Evolutionary conservation across 2,329 filamentous ascomycete species (phyloP), one percentile per base, ranked within the genome.

Genomic region (Zasmidium citrigriseum): DNA sequence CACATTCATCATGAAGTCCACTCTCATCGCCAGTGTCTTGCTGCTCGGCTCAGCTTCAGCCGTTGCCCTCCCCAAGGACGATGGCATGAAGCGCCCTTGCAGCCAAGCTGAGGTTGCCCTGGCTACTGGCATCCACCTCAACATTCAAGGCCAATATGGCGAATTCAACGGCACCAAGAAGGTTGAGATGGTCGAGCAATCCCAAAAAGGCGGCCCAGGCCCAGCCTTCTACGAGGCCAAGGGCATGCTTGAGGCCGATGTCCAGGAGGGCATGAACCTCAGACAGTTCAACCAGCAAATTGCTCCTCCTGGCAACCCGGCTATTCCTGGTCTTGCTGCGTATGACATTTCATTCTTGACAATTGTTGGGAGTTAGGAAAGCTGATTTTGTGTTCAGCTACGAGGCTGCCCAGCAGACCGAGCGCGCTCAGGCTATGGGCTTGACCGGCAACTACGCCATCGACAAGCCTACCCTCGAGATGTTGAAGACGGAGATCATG

Each of bases 51-150:
- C 46, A 20, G 51, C 59, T 22, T 50, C 57, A 21, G 57, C 57
- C 46, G 34, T 41, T 44, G 24, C 51, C 1, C 20, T 20, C 46
- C 21, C 54, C 53, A 45, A 10, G 34, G 18, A 14, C 20, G 14
- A n/a, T 23, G 20, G 44, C 48, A 38, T 20, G 25, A 61, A 60
- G 29, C 56, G 59, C 16, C 46, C 55, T 18, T 64, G 61, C 50
- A 34, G 50, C 7, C 57, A 55, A 34, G 56, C 50, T 12, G 61
- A 61, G 22, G 45, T 66, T 34, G 63, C 65, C 21, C 57, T 67
- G 1, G 65, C 65, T 4, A 62, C 62, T 14, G 65, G 65, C 27
- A 67, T 67, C 49, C 65, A 67, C 52, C 54, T 67, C 34, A 66
- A 66, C 46, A 67, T 67, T 55, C 56, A 66, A 41, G 65, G 54